Evolutionary conservation across 441 rosid genomes (phyloP).

Genomic region (Cnidoscolus chayamansa): DNA sequence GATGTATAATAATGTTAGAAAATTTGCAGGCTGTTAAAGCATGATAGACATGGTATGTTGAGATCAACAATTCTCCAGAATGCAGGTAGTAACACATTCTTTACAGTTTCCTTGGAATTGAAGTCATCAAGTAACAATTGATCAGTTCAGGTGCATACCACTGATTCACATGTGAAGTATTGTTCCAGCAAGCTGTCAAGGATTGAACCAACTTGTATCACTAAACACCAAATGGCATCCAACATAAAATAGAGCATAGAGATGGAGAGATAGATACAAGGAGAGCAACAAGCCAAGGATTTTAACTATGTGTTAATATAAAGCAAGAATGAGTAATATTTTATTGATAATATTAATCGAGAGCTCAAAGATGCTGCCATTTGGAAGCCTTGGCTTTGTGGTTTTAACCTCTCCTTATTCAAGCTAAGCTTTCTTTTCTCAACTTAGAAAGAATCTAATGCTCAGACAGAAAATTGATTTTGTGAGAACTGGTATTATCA

Average conservation of each 20-base stretch:
- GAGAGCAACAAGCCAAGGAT: not conserved
- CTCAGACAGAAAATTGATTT: not conserved
- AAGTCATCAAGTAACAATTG: conserved; percentile 10
- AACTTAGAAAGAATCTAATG: not conserved
- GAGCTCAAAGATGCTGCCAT: not conserved
- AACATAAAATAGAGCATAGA: not conserved
- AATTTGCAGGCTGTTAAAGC: not conserved
- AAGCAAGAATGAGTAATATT: not conserved
- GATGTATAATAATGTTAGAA: not conserved
- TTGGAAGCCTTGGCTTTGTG: not conserved
- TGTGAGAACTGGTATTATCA: not conserved
- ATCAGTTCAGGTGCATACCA: conserved; percentile 47
- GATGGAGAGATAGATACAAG: not conserved
- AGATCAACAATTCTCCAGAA: not conserved
- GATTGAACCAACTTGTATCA: conserved; percentile 11
- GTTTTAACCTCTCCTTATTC: conserved; percentile 1
- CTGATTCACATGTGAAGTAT: conserved; percentile 58
- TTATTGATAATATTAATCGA: not conserved
- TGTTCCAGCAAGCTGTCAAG: conserved; percentile 75
- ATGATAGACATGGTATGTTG: not conserved
- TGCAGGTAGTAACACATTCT: not conserved
- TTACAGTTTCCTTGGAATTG: not conserved
- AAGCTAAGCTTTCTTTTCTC: not conserved
- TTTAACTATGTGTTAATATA: not conserved
- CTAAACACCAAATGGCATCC: not conserved